Evolutionary conservation across 306 rosid genomes (phyloP).

Genomic region (Trichosanthes truncata): DNA sequence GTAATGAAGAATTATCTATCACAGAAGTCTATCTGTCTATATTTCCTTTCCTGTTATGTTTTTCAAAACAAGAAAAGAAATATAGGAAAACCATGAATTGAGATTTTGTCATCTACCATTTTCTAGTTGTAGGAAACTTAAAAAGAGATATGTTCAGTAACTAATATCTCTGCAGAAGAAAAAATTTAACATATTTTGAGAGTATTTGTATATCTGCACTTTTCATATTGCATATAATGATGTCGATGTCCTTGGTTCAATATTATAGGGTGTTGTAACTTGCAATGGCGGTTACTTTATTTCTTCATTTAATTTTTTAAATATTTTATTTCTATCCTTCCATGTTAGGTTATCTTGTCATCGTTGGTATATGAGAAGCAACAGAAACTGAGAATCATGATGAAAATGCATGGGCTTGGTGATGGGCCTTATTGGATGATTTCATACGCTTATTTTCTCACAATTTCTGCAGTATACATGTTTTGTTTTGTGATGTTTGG

Average conservation of each 20-base stretch:
- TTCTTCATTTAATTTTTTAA: background rate
- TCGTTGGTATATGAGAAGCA: slow-evolving; percentile 78
- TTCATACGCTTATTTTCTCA: slow-evolving; percentile 64
- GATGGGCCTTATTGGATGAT: slow-evolving; percentile 91
- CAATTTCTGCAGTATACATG: slow-evolving; percentile 50
- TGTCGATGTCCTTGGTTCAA: background rate
- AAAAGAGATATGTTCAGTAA: background rate
- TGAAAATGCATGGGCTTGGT: slow-evolving; percentile 99
- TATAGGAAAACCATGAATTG: background rate
- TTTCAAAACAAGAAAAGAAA: background rate
- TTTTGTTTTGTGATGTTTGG: slow-evolving; percentile 70
- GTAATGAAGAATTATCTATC: background rate
- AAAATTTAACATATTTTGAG: background rate
- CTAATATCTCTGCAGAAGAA: background rate
- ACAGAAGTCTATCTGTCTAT: background rate
- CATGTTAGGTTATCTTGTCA: slow-evolving; percentile 48
- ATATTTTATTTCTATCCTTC: slow-evolving; percentile 5
- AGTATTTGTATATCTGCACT: background rate
- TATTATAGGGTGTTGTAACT: background rate
- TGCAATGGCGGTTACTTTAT: background rate
- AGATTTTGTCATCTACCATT: background rate
- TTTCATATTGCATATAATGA: background rate
- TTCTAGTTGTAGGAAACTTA: background rate
- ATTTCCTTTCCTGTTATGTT: background rate
- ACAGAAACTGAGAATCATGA: slow-evolving; percentile 84